Evolutionary conservation across 345 rosid species (phyloP).

Genomic region (Citropsis articulata): DNA sequence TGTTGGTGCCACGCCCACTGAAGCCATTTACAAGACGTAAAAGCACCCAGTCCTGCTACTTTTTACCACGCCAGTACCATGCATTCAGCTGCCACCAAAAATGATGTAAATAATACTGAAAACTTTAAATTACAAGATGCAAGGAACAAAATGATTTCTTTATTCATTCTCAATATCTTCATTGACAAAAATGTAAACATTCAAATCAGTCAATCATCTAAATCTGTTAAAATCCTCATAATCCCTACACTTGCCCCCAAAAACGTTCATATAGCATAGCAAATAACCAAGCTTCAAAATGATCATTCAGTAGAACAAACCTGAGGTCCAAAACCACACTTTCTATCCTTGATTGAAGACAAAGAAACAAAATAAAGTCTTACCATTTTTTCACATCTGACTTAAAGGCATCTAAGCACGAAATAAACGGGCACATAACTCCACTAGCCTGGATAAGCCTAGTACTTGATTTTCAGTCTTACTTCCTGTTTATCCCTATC

Average conservation of each 20-base stretch:
- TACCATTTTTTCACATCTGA: background rate
- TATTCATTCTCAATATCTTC: background rate
- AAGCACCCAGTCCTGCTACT: slow-evolving; percentile 16
- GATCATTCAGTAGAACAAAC: background rate
- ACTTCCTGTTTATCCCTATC: background rate
- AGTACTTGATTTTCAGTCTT: background rate
- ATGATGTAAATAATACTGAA: background rate
- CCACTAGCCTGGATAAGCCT: background rate
- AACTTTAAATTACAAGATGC: background rate
- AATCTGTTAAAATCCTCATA: background rate
- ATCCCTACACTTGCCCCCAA: background rate
- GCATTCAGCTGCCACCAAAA: slow-evolving; percentile 29
- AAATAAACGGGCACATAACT: background rate
- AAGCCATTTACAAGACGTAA: slow-evolving; percentile 52
- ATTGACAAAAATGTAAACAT: background rate
- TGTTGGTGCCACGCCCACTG: slow-evolving; percentile 60
- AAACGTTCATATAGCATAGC: background rate
- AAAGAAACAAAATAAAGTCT: background rate
- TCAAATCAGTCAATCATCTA: background rate
- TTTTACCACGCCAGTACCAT: slow-evolving; percentile 14
- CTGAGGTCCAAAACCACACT: background rate
- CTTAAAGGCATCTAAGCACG: background rate
- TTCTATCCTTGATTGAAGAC: background rate
- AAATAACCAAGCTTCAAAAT: background rate
- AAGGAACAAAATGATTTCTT: background rate